phyloP scores from a whole-genome alignment of 1,284 basidiomycete species.

The Ceratobasidium sp. region DNA sequence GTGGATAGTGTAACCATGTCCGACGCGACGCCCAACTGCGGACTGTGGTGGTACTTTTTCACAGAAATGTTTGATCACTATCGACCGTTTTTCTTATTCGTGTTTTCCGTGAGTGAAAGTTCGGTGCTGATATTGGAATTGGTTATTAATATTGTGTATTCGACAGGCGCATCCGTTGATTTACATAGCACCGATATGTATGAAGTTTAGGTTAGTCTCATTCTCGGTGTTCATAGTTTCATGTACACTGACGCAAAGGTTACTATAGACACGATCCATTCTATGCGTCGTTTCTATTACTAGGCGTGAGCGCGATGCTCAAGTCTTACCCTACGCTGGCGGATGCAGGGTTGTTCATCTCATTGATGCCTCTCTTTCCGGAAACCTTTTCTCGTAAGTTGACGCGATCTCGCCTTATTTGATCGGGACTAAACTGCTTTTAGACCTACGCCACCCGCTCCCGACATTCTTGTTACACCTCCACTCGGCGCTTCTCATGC shows the following conservation, averaged over 20 bases:
- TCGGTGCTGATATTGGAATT: background rate
- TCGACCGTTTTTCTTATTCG: constrained; percentile 91
- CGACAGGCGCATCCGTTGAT: constrained; percentile 82
- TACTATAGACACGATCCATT: constrained; percentile 78
- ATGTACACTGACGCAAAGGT: constrained; percentile 11
- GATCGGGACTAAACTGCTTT: constrained; percentile 6
- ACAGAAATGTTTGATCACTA: constrained; percentile 99
- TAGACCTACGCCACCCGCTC: constrained; percentile 88
- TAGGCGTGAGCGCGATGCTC: constrained; percentile 83
- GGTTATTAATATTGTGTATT: constrained; percentile 41
- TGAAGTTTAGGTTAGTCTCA: constrained; percentile 78
- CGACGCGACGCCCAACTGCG: constrained; percentile 91
- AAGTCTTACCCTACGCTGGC: constrained; percentile 92
- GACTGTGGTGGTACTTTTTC: constrained; percentile 99
- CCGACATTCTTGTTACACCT: constrained; percentile 84
- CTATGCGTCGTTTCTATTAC: constrained; percentile 77
- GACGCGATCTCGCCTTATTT: background rate
- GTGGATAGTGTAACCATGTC: constrained; percentile 67
- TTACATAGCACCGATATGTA: constrained; percentile 83
- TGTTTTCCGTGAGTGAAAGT: constrained; percentile 80
- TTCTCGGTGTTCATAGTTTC: background rate
- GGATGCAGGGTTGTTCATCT: constrained; percentile 86
- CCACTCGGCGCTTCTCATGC: constrained; percentile 86
- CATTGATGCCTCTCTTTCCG: constrained; percentile 81
- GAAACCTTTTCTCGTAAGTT: constrained; percentile 81